Percentiles rank a stretch among this genome's conserved stretches.
phyloP scores from a whole-genome alignment of 2,329 filamentous ascomycete genomes.

The Trichoderma aggressivum region DNA sequence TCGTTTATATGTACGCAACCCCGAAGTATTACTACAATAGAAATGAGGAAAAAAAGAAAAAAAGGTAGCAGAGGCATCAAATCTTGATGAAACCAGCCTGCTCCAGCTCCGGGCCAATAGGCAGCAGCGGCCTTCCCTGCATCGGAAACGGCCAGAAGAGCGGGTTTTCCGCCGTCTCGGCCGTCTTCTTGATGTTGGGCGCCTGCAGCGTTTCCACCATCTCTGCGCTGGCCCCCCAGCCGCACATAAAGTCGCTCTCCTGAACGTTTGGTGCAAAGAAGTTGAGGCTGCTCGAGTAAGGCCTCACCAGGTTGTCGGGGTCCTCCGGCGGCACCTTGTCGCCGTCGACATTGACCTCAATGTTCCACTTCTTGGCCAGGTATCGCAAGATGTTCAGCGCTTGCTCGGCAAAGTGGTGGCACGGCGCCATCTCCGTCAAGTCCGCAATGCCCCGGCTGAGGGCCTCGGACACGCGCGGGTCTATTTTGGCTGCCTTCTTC shows the following conservation, averaged over 20 bases:
- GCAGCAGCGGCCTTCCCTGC: slow-evolving; percentile 55
- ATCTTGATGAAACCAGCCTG: slow-evolving; percentile 51
- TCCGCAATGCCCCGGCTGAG: slow-evolving; percentile 55
- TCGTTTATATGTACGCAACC: slow-evolving; percentile 7
- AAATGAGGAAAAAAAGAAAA: neutral
- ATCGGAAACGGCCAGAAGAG: slow-evolving; percentile 61
- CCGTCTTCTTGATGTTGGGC: slow-evolving; percentile 26
- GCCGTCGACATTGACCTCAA: slow-evolving; percentile 46
- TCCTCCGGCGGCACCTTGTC: slow-evolving; percentile 33
- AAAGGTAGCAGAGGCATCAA: slow-evolving; percentile 19
- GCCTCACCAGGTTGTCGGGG: slow-evolving; percentile 42
- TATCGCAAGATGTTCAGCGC: slow-evolving; percentile 58
- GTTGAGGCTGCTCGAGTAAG: slow-evolving; percentile 52
- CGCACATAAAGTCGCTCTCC: slow-evolving; percentile 46
- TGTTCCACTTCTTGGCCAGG: slow-evolving; percentile 57
- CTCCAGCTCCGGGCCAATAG: slow-evolving; percentile 44
- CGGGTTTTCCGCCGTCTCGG: slow-evolving; percentile 48
- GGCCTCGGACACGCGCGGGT: slow-evolving; percentile 41
- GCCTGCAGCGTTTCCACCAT: slow-evolving; percentile 20
- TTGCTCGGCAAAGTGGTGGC: slow-evolving; percentile 59
- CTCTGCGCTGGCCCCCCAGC: slow-evolving; percentile 38
- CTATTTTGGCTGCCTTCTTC: slow-evolving; percentile 34
- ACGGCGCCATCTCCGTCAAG: slow-evolving; percentile 58
- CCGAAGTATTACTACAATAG: neutral
- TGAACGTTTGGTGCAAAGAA: slow-evolving; percentile 53